Percentiles rank a stretch among this genome's conserved stretches.
phyloP scores from a whole-genome alignment of 179 eudicot species.

The Beta macrorhiza region DNA sequence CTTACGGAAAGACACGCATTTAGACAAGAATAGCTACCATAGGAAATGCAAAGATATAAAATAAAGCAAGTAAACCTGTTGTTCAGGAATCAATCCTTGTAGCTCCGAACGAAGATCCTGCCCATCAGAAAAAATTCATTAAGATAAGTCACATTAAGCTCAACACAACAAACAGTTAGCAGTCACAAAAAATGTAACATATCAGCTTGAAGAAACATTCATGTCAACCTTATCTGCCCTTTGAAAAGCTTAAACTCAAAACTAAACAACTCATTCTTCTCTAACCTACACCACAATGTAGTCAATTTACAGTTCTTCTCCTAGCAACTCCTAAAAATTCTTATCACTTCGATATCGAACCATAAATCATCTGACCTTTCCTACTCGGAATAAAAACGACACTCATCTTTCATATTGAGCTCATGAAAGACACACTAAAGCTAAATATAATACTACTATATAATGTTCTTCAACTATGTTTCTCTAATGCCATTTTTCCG shows the following conservation, averaged over 20 bases:
- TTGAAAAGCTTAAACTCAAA: not conserved
- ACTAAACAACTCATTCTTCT: not conserved
- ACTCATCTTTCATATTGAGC: not conserved
- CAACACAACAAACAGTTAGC: not conserved
- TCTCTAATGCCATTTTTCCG: not conserved
- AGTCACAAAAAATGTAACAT: not conserved
- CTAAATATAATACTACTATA: not conserved
- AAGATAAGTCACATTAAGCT: slow-evolving; percentile 3
- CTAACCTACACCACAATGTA: not conserved
- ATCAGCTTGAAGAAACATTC: not conserved
- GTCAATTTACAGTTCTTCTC: not conserved
- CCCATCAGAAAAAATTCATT: slow-evolving; percentile 11
- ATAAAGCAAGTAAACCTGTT: slow-evolving; percentile 58
- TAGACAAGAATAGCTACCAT: not conserved
- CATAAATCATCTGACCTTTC: not conserved
- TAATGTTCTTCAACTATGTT: not conserved
- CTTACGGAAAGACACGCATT: not conserved
- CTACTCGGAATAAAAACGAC: not conserved
- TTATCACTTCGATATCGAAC: not conserved
- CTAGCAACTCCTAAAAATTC: not conserved
- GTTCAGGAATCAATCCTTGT: slow-evolving; percentile 88
- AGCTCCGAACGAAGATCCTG: slow-evolving; percentile 92
- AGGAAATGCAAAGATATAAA: not conserved
- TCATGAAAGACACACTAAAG: not conserved
- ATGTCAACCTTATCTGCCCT: not conserved